Conservation (phyloP, 2,329 filamentous ascomycete species). For the Knoxdaviesia capensis region DNA sequence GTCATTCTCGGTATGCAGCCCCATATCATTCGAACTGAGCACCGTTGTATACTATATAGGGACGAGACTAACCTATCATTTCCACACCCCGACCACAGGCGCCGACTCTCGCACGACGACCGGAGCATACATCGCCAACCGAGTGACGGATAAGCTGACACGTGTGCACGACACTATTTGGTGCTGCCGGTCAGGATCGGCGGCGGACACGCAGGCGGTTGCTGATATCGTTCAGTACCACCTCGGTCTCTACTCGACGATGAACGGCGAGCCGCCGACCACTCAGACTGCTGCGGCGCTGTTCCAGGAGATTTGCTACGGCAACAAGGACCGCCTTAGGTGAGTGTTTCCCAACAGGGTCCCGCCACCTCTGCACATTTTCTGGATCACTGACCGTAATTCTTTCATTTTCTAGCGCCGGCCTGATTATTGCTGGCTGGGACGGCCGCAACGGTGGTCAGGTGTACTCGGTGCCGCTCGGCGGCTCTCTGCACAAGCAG, state of each 20-base stretch:
- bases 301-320: conserved; percentile 95
- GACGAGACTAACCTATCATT: neutral
- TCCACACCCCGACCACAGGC: conserved; percentile 22
- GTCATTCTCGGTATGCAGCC: conserved; percentile 61
- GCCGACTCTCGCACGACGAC: conserved; percentile 96
- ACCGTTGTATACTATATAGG: neutral
- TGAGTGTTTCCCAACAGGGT: conserved; percentile 20
- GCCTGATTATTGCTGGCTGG: conserved; percentile 97
- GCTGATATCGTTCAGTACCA: conserved; percentile 97
- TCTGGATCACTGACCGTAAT: conserved; percentile 5
- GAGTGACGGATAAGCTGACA: conserved; percentile 98
- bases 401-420: conserved; percentile 38
- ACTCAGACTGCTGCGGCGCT: conserved; percentile 89
- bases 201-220: conserved; percentile 92
- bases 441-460: conserved; percentile 89
- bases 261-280: conserved; percentile 74
- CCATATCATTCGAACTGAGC: too few species aligned
- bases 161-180: conserved; percentile 98
- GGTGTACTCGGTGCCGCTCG: conserved; percentile 91
- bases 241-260: conserved; percentile 76
- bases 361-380: too few species aligned
- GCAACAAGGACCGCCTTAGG: conserved; percentile 89
- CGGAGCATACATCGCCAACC: conserved; percentile 94
- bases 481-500: conserved; percentile 94
- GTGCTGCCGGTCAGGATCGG: conserved; percentile 96